phyloP scores from a whole-genome alignment of 805 yeast genomes.

The Starmerella floricola region DNA sequence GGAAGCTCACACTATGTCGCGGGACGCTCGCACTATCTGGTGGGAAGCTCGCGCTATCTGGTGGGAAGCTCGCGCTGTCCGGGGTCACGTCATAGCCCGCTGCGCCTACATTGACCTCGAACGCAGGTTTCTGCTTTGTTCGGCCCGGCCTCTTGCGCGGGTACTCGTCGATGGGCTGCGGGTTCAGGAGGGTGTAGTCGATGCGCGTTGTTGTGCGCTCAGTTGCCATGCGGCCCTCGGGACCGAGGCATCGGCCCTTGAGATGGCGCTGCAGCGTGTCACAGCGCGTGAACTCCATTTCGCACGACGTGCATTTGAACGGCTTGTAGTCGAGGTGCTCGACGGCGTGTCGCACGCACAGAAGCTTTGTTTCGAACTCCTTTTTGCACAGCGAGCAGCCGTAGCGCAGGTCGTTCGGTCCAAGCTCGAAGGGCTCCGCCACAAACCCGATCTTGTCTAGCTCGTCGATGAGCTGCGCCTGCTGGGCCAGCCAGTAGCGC shows the following conservation, averaged over 20 bases:
- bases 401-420: neutral
- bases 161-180: no score
- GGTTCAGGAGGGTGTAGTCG: neutral
- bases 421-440: neutral
- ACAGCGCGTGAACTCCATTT: constrained; percentile 11
- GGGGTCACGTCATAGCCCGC: no score
- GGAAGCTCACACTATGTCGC: no score
- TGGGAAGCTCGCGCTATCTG: no score
- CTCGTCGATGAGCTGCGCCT: constrained; percentile 5
- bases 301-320: constrained; percentile 9
- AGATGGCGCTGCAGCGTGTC: constrained; percentile 12
- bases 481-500: constrained; percentile 16
- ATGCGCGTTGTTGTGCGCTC: neutral
- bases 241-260: constrained; percentile 10
- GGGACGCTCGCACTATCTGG: no score
- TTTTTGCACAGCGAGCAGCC: constrained; percentile 9
- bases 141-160: neutral
- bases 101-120: no score
- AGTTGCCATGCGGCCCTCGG: neutral
- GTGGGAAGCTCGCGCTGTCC: no score
- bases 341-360: constrained; percentile 11
- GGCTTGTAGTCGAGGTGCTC: constrained; percentile 12
- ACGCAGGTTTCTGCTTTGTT: no score
- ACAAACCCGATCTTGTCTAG: constrained; percentile 7
- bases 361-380: constrained; percentile 9